Conservation (phyloP, 768 basidiomycete species). For the Lentinula raphanica region DNA sequence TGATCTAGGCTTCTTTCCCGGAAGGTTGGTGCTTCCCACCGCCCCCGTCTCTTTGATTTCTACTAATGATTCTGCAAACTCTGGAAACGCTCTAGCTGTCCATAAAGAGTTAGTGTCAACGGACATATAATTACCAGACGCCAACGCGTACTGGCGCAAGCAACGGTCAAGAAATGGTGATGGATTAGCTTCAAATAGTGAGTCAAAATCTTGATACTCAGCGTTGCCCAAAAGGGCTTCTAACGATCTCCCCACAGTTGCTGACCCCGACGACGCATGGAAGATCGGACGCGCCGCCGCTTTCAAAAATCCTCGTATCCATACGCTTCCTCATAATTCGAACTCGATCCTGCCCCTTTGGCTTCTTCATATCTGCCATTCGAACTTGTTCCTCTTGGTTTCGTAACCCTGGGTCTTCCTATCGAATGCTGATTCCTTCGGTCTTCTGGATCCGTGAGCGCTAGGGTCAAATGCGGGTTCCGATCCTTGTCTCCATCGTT, state of each 20-base stretch:
- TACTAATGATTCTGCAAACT: no score
- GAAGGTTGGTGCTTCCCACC: no score
- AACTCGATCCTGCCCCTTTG: no score
- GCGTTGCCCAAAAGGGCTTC: constrained; percentile 9
- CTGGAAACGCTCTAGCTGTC: no score
- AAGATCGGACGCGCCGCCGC: neutral
- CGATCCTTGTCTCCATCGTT: neutral
- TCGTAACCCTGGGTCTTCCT: neutral
- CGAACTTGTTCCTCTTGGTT: neutral
- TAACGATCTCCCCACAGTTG: constrained; percentile 9
- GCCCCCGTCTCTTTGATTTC: no score
- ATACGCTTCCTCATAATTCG: no score
- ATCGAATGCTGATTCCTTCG: constrained; percentile 3
- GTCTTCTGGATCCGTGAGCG: neutral
- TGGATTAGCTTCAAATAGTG: neutral
- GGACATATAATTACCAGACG: no score
- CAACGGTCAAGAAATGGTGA: neutral
- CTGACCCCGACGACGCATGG: neutral
- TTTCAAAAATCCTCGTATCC: neutral
- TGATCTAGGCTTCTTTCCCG: no score
- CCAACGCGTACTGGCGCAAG: no score
- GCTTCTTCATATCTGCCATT: no score
- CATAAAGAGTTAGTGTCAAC: no score
- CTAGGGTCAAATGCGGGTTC: neutral
- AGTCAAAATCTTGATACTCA: constrained; percentile 2